Conservation (phyloP, 805 yeast genomes). For the Candida golubevii region DNA sequence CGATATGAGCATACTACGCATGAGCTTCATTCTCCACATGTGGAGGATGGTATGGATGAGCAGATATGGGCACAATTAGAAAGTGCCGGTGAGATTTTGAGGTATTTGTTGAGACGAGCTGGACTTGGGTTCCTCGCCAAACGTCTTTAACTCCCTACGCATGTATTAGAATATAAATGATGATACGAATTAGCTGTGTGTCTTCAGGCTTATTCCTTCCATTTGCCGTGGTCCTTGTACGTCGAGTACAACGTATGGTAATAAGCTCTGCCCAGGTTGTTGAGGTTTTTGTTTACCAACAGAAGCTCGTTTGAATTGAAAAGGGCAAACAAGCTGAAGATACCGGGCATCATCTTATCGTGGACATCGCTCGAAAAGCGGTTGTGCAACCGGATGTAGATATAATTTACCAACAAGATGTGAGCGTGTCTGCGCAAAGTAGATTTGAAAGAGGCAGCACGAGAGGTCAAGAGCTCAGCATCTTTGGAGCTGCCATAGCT, state of each 20-base stretch:
- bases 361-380: constrained; percentile 46
- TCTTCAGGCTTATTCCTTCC: constrained; percentile 47
- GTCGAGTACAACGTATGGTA: constrained; percentile 66
- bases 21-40: constrained; percentile 17
- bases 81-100: constrained; percentile 1
- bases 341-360: constrained; percentile 47
- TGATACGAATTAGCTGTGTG: too few species aligned
- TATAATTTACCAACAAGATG: constrained; percentile 53
- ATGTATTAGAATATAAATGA: too few species aligned
- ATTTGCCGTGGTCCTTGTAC: constrained; percentile 74
- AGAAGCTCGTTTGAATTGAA: constrained; percentile 64
- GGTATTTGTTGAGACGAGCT: background rate
- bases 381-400: constrained; percentile 47
- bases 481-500: constrained; percentile 24
- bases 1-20: constrained; percentile 50
- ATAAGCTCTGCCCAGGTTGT: constrained; percentile 62
- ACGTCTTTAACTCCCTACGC: background rate
- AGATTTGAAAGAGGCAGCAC: constrained; percentile 50
- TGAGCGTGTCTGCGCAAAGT: constrained; percentile 63
- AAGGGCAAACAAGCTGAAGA: constrained; percentile 64
- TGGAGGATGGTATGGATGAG: constrained; percentile 24
- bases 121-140: constrained; percentile 5
- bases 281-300: constrained; percentile 60
- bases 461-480: constrained; percentile 45
- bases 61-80: constrained; percentile 28